Evolutionary conservation across 495 filamentous ascomycete genomes (phyloP), one percentile per base, ranked within the genome.

Genomic region (Lichina pygmaea): DNA sequence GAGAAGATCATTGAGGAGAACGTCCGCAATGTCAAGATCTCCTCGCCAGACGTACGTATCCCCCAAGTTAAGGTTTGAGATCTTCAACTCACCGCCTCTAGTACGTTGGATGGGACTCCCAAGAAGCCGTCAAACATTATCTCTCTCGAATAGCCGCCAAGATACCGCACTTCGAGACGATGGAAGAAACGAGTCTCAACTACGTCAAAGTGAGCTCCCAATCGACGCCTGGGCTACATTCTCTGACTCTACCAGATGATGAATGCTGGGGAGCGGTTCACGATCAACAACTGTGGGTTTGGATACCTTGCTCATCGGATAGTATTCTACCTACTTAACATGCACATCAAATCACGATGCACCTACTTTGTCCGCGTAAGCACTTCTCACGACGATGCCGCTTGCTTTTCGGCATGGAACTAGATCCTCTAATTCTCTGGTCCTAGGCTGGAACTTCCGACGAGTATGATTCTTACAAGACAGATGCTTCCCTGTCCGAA

Each of bases 291-390:
- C 51, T 79, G 85, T 55, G 80, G 74, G 53, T 95, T 95, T 58
- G 84, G 83, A 32, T 99, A 95, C 57, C 70, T 99, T 33, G 86
- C 83, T 13, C 81, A 95, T 55, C 71, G 89, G 39, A 95, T 99
- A 46, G 86, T 99, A 38, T 95, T 95, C 60, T 99, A 94, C 57
- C 69, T 99, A 37, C 77, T 93, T 49, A 99, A 99, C 56, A 71
- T 94, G 15, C 91, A 95, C 58, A 93, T 93, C 60, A 94, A 95
- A 55, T 78, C 77, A 17, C 70, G 86, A 44, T 77, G 79, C 46
- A 94, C 85, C 11, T 97, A 93, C 60, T 97, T 97, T 59, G 91
- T 77, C 36, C 71, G 89, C 70, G 81, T 59, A 65, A 62, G 52
- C 68, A 67, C 5, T 34, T 12, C 9, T 48, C 13, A 15, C 12